Conservation (phyloP, 768 basidiomycete genomes). For the Cubamyces sp. region DNA sequence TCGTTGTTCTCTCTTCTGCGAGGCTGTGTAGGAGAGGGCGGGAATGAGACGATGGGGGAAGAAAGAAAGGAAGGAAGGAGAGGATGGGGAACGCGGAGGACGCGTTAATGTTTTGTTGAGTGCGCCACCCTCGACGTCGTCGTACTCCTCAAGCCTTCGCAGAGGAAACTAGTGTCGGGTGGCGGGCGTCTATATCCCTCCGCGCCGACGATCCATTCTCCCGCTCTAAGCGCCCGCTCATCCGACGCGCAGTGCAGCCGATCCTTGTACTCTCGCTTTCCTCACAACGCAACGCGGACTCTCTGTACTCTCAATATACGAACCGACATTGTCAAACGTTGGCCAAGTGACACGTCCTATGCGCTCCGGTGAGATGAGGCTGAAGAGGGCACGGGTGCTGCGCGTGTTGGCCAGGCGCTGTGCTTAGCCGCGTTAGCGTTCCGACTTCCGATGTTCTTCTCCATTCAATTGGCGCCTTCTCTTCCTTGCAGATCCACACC, state of each 20-base stretch:
- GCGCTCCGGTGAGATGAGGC: too few relatives aligned
- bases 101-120: background rate
- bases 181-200: background rate
- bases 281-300: too few relatives aligned
- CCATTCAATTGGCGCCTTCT: background rate
- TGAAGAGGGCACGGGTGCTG: too few relatives aligned
- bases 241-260: too few relatives aligned
- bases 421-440: background rate
- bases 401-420: too few relatives aligned
- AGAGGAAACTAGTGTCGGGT: background rate
- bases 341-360: too few relatives aligned
- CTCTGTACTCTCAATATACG: too few relatives aligned
- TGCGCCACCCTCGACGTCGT: conserved; percentile 10
- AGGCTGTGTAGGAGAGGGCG: background rate
- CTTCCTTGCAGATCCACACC: too few relatives aligned
- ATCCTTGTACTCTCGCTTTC: too few relatives aligned
- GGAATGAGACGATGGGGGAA: background rate
- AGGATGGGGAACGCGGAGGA: background rate
- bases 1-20: conserved; percentile 8
- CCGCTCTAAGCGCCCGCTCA: too few relatives aligned
- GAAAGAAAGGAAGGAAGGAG: background rate
- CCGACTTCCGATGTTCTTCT: background rate
- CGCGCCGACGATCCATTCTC: too few relatives aligned
- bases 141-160: background rate
- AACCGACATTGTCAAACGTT: too few relatives aligned